Evolutionary conservation across 2,329 filamentous ascomycete species (phyloP).

Genomic region (Xylaria polymorpha): DNA sequence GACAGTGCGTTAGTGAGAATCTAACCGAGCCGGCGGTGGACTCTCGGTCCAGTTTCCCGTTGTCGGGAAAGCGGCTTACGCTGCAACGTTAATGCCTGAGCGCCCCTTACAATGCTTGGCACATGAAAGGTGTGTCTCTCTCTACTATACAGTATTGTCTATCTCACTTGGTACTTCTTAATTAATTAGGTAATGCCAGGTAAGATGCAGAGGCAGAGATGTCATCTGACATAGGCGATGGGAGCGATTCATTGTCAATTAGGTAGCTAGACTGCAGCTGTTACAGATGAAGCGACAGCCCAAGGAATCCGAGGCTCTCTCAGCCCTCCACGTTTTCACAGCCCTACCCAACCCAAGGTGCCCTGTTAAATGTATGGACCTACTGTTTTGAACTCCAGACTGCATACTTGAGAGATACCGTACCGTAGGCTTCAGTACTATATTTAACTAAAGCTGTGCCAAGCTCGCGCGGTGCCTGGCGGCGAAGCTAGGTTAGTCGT

Average conservation of each 20-base stretch:
- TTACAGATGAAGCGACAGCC: constrained; percentile 7
- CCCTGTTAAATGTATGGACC: background rate
- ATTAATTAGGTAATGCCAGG: constrained; percentile 20
- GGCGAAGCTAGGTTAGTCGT: background rate
- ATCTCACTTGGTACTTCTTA: background rate
- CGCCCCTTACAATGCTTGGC: constrained; percentile 28
- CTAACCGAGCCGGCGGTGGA: constrained; percentile 33
- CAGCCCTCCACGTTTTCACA: constrained; percentile 22
- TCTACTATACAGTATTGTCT: background rate
- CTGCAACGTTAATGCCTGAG: constrained; percentile 36
- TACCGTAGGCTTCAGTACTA: background rate
- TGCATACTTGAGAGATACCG: background rate
- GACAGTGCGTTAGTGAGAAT: constrained; percentile 15
- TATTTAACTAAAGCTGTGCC: background rate
- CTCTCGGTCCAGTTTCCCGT: constrained; percentile 37
- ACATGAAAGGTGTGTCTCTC: constrained; percentile 1
- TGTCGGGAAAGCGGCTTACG: constrained; percentile 38
- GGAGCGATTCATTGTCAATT: background rate
- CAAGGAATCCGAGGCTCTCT: constrained; percentile 22
- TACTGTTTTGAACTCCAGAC: background rate
- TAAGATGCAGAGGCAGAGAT: constrained; percentile 1
- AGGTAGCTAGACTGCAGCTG: constrained; percentile 7
- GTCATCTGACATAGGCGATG: constrained; percentile 6
- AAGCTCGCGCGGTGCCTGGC: background rate
- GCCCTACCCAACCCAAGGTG: constrained; percentile 12